These are phyloP conservation scores for Phascolomyces articulosus DNA, from an alignment of 371 early-diverging fungal genomes.

Conservation along the genomic window DNA sequence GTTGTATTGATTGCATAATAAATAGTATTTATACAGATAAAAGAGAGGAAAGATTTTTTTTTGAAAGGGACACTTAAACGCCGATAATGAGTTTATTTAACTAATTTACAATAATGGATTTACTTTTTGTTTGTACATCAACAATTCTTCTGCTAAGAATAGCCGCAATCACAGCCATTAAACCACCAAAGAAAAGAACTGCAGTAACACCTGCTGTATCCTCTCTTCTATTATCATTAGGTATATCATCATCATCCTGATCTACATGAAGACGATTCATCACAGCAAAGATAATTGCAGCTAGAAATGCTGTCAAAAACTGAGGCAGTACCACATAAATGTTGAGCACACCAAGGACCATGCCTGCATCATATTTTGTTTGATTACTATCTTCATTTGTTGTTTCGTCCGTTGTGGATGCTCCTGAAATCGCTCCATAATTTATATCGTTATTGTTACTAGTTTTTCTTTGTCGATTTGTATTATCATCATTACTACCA, in stretches of 20 bases:
- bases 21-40: background rate
- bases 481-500: background rate
- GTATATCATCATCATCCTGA: background rate
- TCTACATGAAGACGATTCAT: constrained; percentile 20
- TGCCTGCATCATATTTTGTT: constrained; percentile 54
- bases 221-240: constrained; percentile 1
- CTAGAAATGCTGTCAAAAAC: constrained; percentile 56
- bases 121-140: constrained; percentile 6
- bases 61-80: too few species aligned
- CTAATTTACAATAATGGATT: background rate
- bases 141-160: constrained; percentile 31
- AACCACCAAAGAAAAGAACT: constrained; percentile 60
- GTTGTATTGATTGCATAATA: background rate
- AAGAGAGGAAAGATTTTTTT: background rate
- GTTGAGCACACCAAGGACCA: constrained; percentile 80
- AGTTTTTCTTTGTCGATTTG: background rate
- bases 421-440: background rate
- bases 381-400: constrained; percentile 6
- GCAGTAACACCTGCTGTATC: constrained; percentile 40
- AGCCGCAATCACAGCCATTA: constrained; percentile 59
- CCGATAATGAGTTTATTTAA: background rate
- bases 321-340: constrained; percentile 84
- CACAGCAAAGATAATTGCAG: constrained; percentile 51
- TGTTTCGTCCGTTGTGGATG: background rate
- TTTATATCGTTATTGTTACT: background rate